Evolutionary conservation across 2,329 filamentous ascomycete species (phyloP), one percentile per base, ranked within the genome.

Genomic region (Pseudodiploospora longispora): DNA sequence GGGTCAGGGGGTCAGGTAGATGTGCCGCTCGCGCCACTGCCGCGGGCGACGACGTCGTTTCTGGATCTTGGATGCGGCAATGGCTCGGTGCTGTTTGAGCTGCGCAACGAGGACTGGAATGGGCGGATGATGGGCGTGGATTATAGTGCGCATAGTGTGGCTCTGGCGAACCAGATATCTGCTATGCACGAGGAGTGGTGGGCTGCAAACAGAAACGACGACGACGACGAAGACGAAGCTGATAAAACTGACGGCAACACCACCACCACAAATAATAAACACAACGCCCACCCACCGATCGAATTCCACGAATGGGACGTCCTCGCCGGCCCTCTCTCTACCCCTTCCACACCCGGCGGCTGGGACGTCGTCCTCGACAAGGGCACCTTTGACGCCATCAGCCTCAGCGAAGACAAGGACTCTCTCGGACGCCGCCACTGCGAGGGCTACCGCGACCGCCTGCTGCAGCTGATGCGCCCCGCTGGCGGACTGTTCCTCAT

Each of bases 281-380:
- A 19, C 19, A 19, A 19, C 19, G 54, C 53, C 3, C 58, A 58
- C 5, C 56, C 12, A 7, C 38, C 51, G 9, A 62, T 76, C 37
- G 59, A 65, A 37, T 77, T 79, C 47, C 50, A 50, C 9, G 65
- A 76, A 41, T 88, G 84, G 81, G 81, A 86, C 58, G 72, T 86
- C 42, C 66, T 89, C 4, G 58, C 59, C 7, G 68, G 68, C 1
- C 47, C 64, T 3, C 57, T 66, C 31, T 47, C 52, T 0, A 54
- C 61, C 0, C 67, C 75, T 2, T 54, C 61, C 27, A 53, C 63
- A 30, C 54, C 54, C 1, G 61, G 63, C 0, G 85, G 85, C 1
- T 97, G 90, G 69, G 89, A 97, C 64, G 80, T 96, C 0, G 83
- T 96, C 0, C 76, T 96, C n/a, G 93, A 98, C 66, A 98, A 98